Base-by-base conservation (phyloP, 164 flowering plant species). In the Vitis amurensis region DNA sequence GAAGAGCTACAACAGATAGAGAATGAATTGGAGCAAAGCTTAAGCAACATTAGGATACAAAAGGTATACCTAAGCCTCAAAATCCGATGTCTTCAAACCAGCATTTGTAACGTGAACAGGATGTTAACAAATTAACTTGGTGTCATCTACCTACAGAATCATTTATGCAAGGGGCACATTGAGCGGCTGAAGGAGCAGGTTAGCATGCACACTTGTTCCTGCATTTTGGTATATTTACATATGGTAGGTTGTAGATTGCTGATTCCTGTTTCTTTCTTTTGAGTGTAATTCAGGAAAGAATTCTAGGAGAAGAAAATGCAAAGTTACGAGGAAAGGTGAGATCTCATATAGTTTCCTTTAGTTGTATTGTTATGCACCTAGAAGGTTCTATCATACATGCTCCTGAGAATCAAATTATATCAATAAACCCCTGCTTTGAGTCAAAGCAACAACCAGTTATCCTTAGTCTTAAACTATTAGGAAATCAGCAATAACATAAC, bases 101-200 rank as follows among this genome's bases (percentile, higher is more conserved):
- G 44, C 44, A 37, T 37, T 37, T 37, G 44, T 37, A 37, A 37
- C 7, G 7, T 37, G 44, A 37, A 6, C 44, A 37, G 44, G 27
- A 23, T 23, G 27, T 23, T 23, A 23, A 23, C 27, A 37, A 37
- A 37, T 37, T 37, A 9, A 23, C 1, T 19, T 50, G 30, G 50
- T 50, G 2, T 5, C 30, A 6, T 11, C 17, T 16, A 13, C 29
- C 4, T 23, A 29, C 87, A 88, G 89, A 70, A 66, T 66, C 72
- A 76, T 14, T 50, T 85, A 15, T 69, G 76, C 11, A 76, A 51
- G 63, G 82, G 81, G 70, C 76, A 79, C 58, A 86, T 86, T 66
- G 80, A 82, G 72, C 69, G 74, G 68, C 81, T 88, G 11, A 83
- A 82, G 30, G 79, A 81, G 70, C 69, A 83, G 86, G 92, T 88